Evolutionary conservation across 768 basidiomycete species (phyloP).

Genomic region (Lyophyllum decastes): DNA sequence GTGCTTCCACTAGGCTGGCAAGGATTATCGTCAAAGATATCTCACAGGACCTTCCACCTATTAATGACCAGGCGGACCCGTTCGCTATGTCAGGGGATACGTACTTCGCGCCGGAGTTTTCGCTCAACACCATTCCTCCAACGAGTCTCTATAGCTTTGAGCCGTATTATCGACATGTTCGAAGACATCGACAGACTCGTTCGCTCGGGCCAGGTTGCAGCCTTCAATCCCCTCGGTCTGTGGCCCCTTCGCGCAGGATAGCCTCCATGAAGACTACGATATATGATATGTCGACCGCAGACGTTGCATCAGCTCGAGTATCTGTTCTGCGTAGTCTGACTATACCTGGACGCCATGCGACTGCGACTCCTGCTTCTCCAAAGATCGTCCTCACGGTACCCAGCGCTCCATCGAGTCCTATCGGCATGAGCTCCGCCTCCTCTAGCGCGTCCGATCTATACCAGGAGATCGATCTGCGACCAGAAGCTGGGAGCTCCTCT

Average conservation of each 20-base stretch:
- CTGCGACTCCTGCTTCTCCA: slow-evolving; percentile 1
- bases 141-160: slow-evolving; percentile 15
- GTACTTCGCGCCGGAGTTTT: slow-evolving; percentile 10
- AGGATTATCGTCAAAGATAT: slow-evolving; percentile 10
- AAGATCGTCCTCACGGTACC: slow-evolving; percentile 17
- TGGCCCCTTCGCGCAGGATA: slow-evolving; percentile 5
- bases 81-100: slow-evolving; percentile 18
- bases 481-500: not conserved
- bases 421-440: not conserved
- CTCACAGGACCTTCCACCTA: slow-evolving; percentile 17
- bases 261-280: slow-evolving; percentile 16
- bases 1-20: slow-evolving; percentile 19
- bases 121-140: not conserved
- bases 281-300: slow-evolving; percentile 17
- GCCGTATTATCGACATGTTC: slow-evolving; percentile 5
- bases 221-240: not conserved
- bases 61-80: slow-evolving; percentile 20
- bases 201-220: slow-evolving; percentile 9
- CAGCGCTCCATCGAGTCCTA: slow-evolving; percentile 10
- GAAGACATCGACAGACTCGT: slow-evolving; percentile 2
- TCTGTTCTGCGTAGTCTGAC: not conserved
- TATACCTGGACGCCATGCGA: not conserved
- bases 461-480: not conserved
- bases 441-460: not conserved
- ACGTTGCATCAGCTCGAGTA: slow-evolving; percentile 4